phyloP scores from a whole-genome alignment of 2,329 filamentous ascomycete species.

The Nigrospora osmanthi region DNA sequence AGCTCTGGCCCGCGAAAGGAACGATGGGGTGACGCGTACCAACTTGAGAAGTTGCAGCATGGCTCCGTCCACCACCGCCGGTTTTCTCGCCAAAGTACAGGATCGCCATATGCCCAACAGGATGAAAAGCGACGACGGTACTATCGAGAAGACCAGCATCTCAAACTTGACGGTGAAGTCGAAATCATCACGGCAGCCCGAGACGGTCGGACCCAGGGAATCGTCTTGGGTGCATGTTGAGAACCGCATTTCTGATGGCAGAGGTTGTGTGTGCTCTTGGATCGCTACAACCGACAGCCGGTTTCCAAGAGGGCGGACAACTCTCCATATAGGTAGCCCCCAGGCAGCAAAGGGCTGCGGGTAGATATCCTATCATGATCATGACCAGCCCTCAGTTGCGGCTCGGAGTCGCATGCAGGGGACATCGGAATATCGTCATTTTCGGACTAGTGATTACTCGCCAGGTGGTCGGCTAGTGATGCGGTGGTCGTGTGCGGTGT shows the following conservation, averaged over 20 bases:
- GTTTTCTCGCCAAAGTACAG: constrained; percentile 19
- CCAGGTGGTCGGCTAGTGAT: too few species aligned
- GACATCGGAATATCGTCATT: too few species aligned
- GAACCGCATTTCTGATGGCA: constrained; percentile 4
- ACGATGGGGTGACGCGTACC: constrained; percentile 10
- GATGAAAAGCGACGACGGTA: constrained; percentile 32
- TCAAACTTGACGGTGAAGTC: constrained; percentile 44
- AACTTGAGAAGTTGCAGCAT: constrained; percentile 24
- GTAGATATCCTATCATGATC: too few species aligned
- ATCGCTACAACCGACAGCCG: too few species aligned
- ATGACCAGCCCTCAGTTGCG: too few species aligned
- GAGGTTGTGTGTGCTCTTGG: too few species aligned
- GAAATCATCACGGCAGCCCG: constrained; percentile 37
- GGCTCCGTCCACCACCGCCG: constrained; percentile 24
- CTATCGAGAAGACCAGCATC: constrained; percentile 34
- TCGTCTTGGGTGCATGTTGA: constrained; percentile 21
- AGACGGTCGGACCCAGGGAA: constrained; percentile 34
- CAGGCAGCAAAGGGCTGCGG: too few species aligned
- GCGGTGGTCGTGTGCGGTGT: too few species aligned
- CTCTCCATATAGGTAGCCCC: too few species aligned
- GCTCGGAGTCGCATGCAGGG: too few species aligned
- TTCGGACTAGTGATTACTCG: too few species aligned
- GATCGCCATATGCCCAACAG: constrained; percentile 23
- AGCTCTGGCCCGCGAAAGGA: neutral
- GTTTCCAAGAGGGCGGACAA: too few species aligned